These are phyloP conservation scores for Alternaria brassicae DNA, from an alignment of 2,329 filamentous ascomycete species.

Conservation along the genomic window DNA sequence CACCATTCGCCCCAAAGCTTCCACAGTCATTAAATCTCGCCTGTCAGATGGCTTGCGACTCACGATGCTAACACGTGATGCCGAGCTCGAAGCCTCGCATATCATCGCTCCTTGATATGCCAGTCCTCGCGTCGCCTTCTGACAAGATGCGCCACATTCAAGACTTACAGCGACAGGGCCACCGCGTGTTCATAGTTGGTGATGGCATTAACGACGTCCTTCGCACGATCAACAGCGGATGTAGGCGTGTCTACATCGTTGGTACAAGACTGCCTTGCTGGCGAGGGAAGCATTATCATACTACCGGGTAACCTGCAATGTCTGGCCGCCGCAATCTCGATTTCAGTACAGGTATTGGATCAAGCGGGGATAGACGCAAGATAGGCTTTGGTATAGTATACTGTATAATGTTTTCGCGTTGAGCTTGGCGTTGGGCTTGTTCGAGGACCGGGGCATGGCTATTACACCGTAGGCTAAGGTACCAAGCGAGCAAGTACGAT, in stretches of 20 bases:
- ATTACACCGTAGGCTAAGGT: background rate
- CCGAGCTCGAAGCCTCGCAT: constrained; percentile 7
- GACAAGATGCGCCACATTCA: constrained; percentile 11
- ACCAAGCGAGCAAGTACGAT: background rate
- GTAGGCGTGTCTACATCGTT: constrained; percentile 15
- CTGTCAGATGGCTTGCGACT: background rate
- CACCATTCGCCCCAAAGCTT: background rate
- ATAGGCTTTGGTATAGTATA: background rate
- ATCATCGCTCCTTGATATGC: constrained; percentile 3
- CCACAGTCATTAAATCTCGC: background rate
- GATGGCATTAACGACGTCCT: constrained; percentile 12
- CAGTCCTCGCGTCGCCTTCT: constrained; percentile 8
- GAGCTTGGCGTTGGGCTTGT: background rate
- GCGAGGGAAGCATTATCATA: constrained; percentile 11
- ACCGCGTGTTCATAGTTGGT: constrained; percentile 14
- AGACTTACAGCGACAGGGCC: constrained; percentile 5
- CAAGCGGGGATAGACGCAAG: background rate
- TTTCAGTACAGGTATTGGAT: background rate
- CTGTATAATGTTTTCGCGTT: background rate
- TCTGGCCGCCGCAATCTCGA: background rate
- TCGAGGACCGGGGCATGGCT: background rate
- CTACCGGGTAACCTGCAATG: constrained; percentile 2
- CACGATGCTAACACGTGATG: constrained; percentile 15
- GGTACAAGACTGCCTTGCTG: constrained; percentile 8
- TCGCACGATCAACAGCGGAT: constrained; percentile 11